Percentiles rank a stretch among this genome's conserved stretches.
Conservation (phyloP, 2,329 filamentous ascomycete species). For the Sphaerulina musiva region DNA sequence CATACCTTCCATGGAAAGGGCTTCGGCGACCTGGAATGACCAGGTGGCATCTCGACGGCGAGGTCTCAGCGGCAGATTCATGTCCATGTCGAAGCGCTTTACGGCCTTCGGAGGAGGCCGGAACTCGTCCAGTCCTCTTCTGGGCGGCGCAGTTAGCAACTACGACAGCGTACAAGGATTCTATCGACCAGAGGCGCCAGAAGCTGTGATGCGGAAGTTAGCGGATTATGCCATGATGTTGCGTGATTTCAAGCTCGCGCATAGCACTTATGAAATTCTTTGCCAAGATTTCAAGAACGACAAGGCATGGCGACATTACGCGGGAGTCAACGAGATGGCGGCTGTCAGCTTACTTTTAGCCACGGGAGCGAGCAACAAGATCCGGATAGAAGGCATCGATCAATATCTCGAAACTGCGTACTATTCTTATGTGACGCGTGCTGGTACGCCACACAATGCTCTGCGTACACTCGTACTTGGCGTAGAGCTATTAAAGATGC, state of each 20-base stretch:
- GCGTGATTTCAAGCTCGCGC: constrained; percentile 86
- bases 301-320: constrained; percentile 94
- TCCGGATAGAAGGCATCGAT: constrained; percentile 72
- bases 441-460: constrained; percentile 70
- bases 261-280: constrained; percentile 85
- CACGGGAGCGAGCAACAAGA: constrained; percentile 65
- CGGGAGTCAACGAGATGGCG: constrained; percentile 91
- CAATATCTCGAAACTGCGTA: constrained; percentile 82
- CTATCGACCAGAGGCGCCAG: constrained; percentile 75
- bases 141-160: constrained; percentile 51
- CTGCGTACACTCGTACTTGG: constrained; percentile 69
- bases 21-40: constrained; percentile 89
- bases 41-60: constrained; percentile 86
- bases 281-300: constrained; percentile 86
- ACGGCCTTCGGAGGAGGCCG: constrained; percentile 66
- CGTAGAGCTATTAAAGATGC: constrained; percentile 73
- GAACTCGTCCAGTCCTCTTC: constrained; percentile 46
- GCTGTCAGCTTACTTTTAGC: constrained; percentile 76
- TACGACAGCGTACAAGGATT: constrained; percentile 74
- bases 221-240: constrained; percentile 97
- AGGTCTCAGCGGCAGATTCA: constrained; percentile 86
- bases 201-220: constrained; percentile 86
- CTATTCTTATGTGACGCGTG: constrained; percentile 88
- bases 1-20: constrained; percentile 91
- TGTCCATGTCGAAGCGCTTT: constrained; percentile 88